Evolutionary conservation across 2,329 filamentous ascomycete species (phyloP).

Genomic region (Fusarium coicis): DNA sequence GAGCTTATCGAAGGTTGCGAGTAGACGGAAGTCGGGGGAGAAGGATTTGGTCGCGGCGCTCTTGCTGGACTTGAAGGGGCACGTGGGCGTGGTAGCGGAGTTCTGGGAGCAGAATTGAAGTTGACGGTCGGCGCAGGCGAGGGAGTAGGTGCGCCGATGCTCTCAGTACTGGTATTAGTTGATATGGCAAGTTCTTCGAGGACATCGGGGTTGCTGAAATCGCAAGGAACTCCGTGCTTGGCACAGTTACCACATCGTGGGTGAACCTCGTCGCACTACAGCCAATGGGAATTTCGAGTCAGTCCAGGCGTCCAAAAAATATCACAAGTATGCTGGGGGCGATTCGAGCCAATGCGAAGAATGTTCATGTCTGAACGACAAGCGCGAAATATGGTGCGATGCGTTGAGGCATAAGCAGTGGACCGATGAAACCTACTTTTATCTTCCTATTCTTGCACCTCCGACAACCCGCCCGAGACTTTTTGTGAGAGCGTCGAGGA

Average conservation of each 20-base stretch:
- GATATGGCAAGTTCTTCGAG: slow-evolving; percentile 56
- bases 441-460: slow-evolving; percentile 76
- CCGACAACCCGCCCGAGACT: slow-evolving; percentile 73
- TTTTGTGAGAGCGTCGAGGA: slow-evolving; percentile 75
- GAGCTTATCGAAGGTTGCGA: slow-evolving; percentile 44
- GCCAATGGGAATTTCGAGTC: slow-evolving; percentile 15
- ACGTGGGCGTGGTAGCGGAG: slow-evolving; percentile 40
- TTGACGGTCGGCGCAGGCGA: slow-evolving; percentile 35
- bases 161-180: slow-evolving; percentile 49
- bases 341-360: slow-evolving; percentile 1
- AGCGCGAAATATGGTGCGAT: slow-evolving; percentile 8
- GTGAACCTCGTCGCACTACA: slow-evolving; percentile 73
- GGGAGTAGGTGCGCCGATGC: slow-evolving; percentile 38
- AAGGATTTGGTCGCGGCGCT: slow-evolving; percentile 38
- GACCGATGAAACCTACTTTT: slow-evolving; percentile 61
- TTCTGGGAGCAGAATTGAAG: slow-evolving; percentile 37
- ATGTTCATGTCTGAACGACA: neutral
- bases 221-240: slow-evolving; percentile 74
- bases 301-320: slow-evolving; percentile 13
- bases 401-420: slow-evolving; percentile 10
- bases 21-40: slow-evolving; percentile 50
- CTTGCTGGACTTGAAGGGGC: slow-evolving; percentile 33
- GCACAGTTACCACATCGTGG: slow-evolving; percentile 73
- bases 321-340: neutral
- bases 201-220: slow-evolving; percentile 67